phyloP scores from a whole-genome alignment of 208 protist species.

The Sergeia podlipaevii region DNA sequence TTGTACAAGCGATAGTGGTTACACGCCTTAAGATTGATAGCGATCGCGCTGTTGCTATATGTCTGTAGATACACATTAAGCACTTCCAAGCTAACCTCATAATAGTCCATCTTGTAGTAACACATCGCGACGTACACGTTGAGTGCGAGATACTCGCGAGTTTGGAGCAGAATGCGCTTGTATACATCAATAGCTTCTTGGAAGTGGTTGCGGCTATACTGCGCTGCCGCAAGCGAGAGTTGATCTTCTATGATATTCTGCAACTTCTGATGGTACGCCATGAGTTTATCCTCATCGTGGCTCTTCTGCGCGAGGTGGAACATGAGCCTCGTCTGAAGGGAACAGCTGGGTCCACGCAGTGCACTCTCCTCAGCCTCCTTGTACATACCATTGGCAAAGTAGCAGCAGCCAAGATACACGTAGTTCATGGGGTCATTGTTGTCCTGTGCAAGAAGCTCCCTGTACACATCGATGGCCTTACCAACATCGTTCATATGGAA shows the following conservation, averaged over 20 bases:
- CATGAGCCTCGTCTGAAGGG: slow-evolving; percentile 92
- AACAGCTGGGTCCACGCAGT: slow-evolving; percentile 57
- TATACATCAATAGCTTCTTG: slow-evolving; percentile 97
- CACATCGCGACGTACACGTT: slow-evolving; percentile 97
- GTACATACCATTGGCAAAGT: slow-evolving; percentile 82
- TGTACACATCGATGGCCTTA: slow-evolving; percentile 91
- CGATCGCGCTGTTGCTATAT: slow-evolving; percentile 90
- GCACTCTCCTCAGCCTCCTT: slow-evolving; percentile 90
- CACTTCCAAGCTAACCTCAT: slow-evolving; percentile 93
- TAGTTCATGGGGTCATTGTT: slow-evolving; percentile 62
- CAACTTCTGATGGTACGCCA: slow-evolving; percentile 91
- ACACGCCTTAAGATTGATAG: slow-evolving; percentile 97
- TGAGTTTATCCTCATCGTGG: slow-evolving; percentile 92
- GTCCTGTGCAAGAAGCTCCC: slow-evolving; percentile 70
- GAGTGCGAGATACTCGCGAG: slow-evolving; percentile 90
- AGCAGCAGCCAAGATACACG: slow-evolving; percentile 81
- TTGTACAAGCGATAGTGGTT: slow-evolving; percentile 95
- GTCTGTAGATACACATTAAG: slow-evolving; percentile 89
- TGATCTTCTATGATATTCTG: slow-evolving; percentile 90
- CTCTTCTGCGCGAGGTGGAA: slow-evolving; percentile 94
- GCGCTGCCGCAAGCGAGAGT: slow-evolving; percentile 93
- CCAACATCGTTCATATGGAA: slow-evolving; percentile 94
- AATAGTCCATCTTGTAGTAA: slow-evolving; percentile 99
- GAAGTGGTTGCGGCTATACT: slow-evolving; percentile 95
- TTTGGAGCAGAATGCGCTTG: slow-evolving; percentile 95